A percentile compares a stretch with the other conserved stretches of the same genome.
phyloP scores from a whole-genome alignment of 257 asterid species.

The Forsythia suspensa region DNA sequence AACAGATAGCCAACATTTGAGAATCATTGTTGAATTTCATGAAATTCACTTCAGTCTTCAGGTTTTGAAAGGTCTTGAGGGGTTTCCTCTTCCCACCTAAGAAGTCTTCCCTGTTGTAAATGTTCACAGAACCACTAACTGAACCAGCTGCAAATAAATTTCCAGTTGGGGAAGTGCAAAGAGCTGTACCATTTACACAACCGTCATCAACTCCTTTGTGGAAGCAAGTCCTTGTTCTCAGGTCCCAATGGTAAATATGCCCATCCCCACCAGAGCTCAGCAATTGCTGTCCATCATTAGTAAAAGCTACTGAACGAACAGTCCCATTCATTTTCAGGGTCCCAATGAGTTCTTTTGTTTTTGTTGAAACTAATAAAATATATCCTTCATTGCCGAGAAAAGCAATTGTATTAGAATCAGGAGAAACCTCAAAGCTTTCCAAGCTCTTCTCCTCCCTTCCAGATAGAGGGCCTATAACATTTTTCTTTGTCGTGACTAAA shows the following conservation, averaged over 20 bases:
- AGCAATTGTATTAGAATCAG: slow-evolving; percentile 82
- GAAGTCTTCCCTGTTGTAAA: slow-evolving; percentile 67
- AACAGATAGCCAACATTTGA: slow-evolving; percentile 74
- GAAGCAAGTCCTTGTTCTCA: slow-evolving; percentile 76
- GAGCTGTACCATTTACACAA: slow-evolving; percentile 76
- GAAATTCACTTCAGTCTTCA: slow-evolving; percentile 74
- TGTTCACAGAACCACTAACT: slow-evolving; percentile 77
- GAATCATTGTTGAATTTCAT: slow-evolving; percentile 80
- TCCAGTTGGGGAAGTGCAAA: slow-evolving; percentile 65
- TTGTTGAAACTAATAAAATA: slow-evolving; percentile 73
- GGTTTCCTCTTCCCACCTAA: slow-evolving; percentile 83
- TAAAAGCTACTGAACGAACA: slow-evolving; percentile 70
- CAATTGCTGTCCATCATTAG: slow-evolving; percentile 65
- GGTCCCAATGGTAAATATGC: slow-evolving; percentile 84
- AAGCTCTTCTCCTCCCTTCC: slow-evolving; percentile 98
- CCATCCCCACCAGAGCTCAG: slow-evolving; percentile 93
- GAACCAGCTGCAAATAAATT: slow-evolving; percentile 94
- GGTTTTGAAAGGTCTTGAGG: slow-evolving; percentile 64
- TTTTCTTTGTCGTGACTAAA: slow-evolving; percentile 67
- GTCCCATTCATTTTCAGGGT: slow-evolving; percentile 93
- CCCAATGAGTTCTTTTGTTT: slow-evolving; percentile 81
- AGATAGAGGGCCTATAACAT: slow-evolving; percentile 69
- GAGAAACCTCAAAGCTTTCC: slow-evolving; percentile 88
- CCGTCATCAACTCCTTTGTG: slow-evolving; percentile 89
- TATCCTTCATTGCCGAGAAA: slow-evolving; percentile 91